Evolutionary conservation across 192 early-diverging fungal species (phyloP).

Genomic region (Globomyces pollinis-pini): DNA sequence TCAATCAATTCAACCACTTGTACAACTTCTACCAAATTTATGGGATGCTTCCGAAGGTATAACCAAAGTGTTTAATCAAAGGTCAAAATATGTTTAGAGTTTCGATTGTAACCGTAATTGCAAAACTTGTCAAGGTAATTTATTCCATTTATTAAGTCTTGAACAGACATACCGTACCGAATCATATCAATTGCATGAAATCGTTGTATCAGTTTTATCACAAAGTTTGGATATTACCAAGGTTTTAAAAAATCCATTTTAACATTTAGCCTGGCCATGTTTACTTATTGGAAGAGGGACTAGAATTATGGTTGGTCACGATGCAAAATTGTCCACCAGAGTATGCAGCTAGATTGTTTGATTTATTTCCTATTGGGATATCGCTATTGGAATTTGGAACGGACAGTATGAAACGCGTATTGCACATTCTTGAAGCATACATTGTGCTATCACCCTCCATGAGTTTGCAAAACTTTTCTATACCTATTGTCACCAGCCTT

Average conservation of each 20-base stretch:
- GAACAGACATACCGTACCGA: constrained; percentile 63
- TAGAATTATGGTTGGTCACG: constrained; percentile 81
- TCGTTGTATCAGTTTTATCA: constrained; percentile 68
- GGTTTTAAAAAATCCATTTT: constrained; percentile 24
- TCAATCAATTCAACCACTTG: constrained; percentile 43
- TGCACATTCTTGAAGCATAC: constrained; percentile 84
- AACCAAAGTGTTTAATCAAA: no score
- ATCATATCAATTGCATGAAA: constrained; percentile 60
- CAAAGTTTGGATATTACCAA: constrained; percentile 61
- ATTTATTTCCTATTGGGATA: constrained; percentile 55
- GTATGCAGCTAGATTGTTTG: constrained; percentile 45
- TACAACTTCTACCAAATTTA: constrained; percentile 66
- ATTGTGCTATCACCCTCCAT: constrained; percentile 54
- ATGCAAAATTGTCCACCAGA: constrained; percentile 59
- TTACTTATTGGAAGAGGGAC: constrained; percentile 81
- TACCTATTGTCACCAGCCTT: constrained; percentile 14
- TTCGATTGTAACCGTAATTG: constrained; percentile 66
- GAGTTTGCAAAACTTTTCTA: constrained; percentile 42
- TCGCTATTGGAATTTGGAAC: constrained; percentile 64
- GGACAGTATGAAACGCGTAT: constrained; percentile 64
- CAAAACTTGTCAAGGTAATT: constrained; percentile 69
- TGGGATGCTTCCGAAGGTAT: constrained; percentile 71
- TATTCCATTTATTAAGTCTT: no score
- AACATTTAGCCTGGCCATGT: constrained; percentile 52
- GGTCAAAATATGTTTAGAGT: constrained; percentile 75